Base-by-base conservation (phyloP, 352 stramenopile genomes). In the Aphanomyces astaci region DNA sequence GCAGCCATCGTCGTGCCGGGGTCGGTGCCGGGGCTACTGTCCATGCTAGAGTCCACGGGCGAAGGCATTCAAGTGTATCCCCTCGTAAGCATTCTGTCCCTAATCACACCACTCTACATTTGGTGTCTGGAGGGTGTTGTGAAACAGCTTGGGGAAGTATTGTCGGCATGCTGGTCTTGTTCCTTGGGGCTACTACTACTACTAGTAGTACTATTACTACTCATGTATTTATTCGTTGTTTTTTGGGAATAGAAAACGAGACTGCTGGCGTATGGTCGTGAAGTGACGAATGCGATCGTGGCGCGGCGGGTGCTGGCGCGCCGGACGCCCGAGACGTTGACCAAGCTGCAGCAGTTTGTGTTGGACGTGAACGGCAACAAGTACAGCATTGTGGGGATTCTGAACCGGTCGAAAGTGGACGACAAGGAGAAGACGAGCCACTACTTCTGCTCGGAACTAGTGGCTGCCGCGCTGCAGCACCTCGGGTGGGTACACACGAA, bases 391-490 rank as follows among this genome's bases (percentile, higher is more conserved):
- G 75, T 92, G 3, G 84, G 86, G 0, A 84, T 94, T 7, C 53
- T 94, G 9, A 71, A 76, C 48, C 39, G 40, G 1, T 65, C 59
- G 24, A 72, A 72, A 62, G 59, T 60, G 24, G 66, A 72, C 36
- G 53, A 72, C n/a, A 62, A 72, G 68, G 65, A 71, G n/a, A 71
- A 71, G 43, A 65, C 87, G 66, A 81, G 79, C 45, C 92, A 92
- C 72, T 94, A 92, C 60, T 92, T 94, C 75, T 94, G 86, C 62
- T 94, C 86, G 15, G 90, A 84, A 39, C 75, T 94, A 10, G 86
- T 82, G 13, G 86, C 86, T 4, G 81, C 84, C n/a, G 79, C 84
- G 11, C 79, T 90, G 53, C 92, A 91, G 64, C 76, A 92, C 17
- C 31, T 94, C 4, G 84, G 84, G 0, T 94, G 86, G 86, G 67